Percentiles rank a stretch among this genome's conserved stretches.
phyloP scores from a whole-genome alignment of 176 grass and related monocot genomes.

The Rhipidocladum racemiflorum region DNA sequence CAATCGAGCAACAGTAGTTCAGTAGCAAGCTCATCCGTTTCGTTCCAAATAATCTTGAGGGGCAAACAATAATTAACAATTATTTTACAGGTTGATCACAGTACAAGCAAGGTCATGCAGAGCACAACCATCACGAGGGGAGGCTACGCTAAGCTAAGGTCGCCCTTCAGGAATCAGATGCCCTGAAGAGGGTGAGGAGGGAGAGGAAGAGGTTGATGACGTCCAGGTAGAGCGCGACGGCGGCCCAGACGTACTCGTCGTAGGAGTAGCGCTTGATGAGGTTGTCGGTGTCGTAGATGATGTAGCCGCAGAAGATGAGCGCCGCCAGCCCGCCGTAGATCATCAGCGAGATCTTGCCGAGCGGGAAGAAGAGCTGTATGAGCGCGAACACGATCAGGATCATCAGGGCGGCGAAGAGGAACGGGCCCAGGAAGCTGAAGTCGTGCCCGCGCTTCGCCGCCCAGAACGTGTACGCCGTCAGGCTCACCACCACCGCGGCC shows the following conservation, averaged over 20 bases:
- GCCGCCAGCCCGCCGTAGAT: slow-evolving; percentile 70
- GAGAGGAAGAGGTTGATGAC: slow-evolving; percentile 92
- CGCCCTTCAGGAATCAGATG: slow-evolving; percentile 51
- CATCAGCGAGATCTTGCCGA: slow-evolving; percentile 66
- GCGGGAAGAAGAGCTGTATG: slow-evolving; percentile 81
- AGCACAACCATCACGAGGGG: background rate
- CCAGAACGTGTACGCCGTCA: slow-evolving; percentile 95
- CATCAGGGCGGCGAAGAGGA: slow-evolving; percentile 73
- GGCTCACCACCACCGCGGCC: slow-evolving; percentile 74
- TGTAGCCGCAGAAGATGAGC: slow-evolving; percentile 86
- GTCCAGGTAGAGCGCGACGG: slow-evolving; percentile 83
- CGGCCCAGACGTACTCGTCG: slow-evolving; percentile 95
- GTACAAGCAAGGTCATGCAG: background rate
- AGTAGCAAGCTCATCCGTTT: background rate
- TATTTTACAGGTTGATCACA: background rate
- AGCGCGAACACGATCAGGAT: slow-evolving; percentile 81
- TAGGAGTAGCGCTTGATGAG: slow-evolving; percentile 91
- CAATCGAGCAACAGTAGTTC: background rate
- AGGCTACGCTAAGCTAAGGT: background rate
- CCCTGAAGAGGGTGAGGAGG: slow-evolving; percentile 77
- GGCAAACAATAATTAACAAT: background rate
- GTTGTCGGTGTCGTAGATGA: slow-evolving; percentile 94
- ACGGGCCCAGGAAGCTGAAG: slow-evolving; percentile 87
- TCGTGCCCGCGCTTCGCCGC: slow-evolving; percentile 73
- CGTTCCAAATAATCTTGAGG: background rate